These are phyloP conservation scores for Daldinia grandis DNA, from an alignment of 495 filamentous ascomycete genomes.

Conservation along the genomic window DNA sequence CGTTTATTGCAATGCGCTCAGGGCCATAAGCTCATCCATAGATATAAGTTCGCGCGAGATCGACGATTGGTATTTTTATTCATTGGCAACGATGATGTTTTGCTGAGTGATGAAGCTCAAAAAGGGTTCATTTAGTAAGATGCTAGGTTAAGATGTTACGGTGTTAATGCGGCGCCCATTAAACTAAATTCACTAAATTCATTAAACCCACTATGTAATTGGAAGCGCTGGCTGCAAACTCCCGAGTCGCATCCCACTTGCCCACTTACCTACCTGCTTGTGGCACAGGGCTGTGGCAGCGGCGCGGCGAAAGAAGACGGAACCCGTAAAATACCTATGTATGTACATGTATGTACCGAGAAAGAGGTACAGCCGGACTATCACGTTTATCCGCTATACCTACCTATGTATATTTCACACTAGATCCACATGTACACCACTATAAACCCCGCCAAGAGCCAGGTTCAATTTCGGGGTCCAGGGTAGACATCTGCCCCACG, in stretches of 20 bases:
- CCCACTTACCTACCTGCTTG: constrained; percentile 7
- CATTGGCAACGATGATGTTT: constrained; percentile 17
- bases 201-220: background rate
- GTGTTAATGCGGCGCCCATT: constrained; percentile 13
- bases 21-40: constrained; percentile 30
- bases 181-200: constrained; percentile 3
- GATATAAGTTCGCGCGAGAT: constrained; percentile 11
- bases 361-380: background rate
- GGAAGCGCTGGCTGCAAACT: background rate
- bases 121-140: constrained; percentile 20
- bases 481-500: constrained; percentile 27
- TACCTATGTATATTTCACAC: too few relatives aligned
- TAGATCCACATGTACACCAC: background rate
- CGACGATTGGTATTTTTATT: constrained; percentile 22
- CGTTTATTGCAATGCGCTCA: constrained; percentile 34
- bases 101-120: constrained; percentile 18
- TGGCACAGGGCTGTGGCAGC: constrained; percentile 10
- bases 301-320: background rate
- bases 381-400: background rate
- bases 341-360: background rate
- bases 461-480: constrained; percentile 10
- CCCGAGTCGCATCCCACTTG: background rate
- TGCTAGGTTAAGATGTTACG: background rate
- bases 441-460: background rate
- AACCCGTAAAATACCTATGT: background rate